Base-by-base conservation (phyloP, 1,139 yeast genomes). In the Williopsis jadinii region DNA sequence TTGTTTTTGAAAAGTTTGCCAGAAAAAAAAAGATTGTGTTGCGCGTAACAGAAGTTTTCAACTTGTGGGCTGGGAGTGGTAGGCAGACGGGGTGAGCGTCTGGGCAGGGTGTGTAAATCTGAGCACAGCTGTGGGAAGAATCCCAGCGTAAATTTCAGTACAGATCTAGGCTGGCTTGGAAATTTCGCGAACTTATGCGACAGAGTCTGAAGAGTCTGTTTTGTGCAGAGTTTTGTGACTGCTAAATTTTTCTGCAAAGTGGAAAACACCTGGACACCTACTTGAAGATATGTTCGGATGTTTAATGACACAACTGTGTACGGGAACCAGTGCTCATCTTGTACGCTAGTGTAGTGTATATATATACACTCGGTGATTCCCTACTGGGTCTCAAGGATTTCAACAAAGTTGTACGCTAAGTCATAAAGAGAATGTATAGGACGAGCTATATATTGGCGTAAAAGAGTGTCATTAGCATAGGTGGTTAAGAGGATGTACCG, bases 1-100 rank as follows among this genome's bases (percentile, higher is more conserved):
- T 19, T 38, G 24, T 19, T 19, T 41, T 39, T 41, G 46, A 42
- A 42, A 45, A 43, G 44, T 43, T 41, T 45, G 46, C 37, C 37
- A 13, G 46, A 29, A 41, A 39, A 29, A 41, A 39, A 42, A 13
- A 12, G 11, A n/a, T 30, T 27, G 13, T 34, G 36, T 30, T 8
- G 38, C 35, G 35, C 39, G 9, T 37, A 37, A 34, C 39, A 32
- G 24, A 19, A 19, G 4, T 19, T 19, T 19, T 19, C 24, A 19
- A 6, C 24, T 19, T 19, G 24, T 19, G 6, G 6, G 24, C 6
- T 19, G 24, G 24, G 24, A 19, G 24, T 19, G 24, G 24, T 19
- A 19, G 24, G 24, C 24, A 19, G 24, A 28, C 12, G 5, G 11
- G 30, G 6, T 10, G 24, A 19, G 8, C 8, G 13, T 1, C 32